Conservation (phyloP, 495 filamentous ascomycete genomes). For the Aspergillus heteromorphus region DNA sequence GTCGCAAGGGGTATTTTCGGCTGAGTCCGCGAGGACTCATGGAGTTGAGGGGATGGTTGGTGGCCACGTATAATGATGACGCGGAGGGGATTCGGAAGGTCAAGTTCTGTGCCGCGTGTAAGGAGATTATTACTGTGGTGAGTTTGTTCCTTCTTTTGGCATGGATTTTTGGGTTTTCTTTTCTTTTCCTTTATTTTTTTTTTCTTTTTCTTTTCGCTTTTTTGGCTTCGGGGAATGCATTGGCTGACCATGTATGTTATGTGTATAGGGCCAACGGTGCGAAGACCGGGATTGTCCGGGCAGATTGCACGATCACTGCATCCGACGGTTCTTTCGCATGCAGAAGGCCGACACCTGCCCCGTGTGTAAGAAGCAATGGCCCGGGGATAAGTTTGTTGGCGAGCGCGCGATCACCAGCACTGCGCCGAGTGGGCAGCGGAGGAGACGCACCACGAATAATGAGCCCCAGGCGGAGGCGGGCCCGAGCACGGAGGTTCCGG, state of each 20-base stretch:
- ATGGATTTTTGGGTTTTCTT: too few species aligned
- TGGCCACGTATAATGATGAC: constrained; percentile 76
- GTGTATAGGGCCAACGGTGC: constrained; percentile 69
- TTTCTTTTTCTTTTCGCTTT: too few species aligned
- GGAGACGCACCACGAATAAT: constrained; percentile 24
- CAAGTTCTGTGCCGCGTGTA: constrained; percentile 85
- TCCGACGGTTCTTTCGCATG: constrained; percentile 64
- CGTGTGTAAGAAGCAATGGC: constrained; percentile 66
- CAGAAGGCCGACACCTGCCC: constrained; percentile 63
- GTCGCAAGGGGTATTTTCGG: constrained; percentile 62
- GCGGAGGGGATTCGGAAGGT: constrained; percentile 55
- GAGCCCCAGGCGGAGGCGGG: constrained; percentile 11
- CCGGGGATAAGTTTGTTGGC: constrained; percentile 70
- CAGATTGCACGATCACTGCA: constrained; percentile 74
- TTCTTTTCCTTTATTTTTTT: not conserved
- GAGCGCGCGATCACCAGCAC: constrained; percentile 59
- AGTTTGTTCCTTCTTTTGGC: too few species aligned
- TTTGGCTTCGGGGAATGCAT: too few species aligned
- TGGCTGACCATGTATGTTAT: constrained; percentile 2
- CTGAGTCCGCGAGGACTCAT: constrained; percentile 72
- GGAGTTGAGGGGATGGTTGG: constrained; percentile 77
- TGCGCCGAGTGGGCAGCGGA: constrained; percentile 22
- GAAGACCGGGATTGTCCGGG: constrained; percentile 57
- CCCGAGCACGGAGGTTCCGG: constrained; percentile 7
- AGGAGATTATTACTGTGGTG: constrained; percentile 79